Evolutionary conservation across 2,329 filamentous ascomycete genomes (phyloP), one percentile per base, ranked within the genome.

Genomic region (Tolypocladium paradoxum): DNA sequence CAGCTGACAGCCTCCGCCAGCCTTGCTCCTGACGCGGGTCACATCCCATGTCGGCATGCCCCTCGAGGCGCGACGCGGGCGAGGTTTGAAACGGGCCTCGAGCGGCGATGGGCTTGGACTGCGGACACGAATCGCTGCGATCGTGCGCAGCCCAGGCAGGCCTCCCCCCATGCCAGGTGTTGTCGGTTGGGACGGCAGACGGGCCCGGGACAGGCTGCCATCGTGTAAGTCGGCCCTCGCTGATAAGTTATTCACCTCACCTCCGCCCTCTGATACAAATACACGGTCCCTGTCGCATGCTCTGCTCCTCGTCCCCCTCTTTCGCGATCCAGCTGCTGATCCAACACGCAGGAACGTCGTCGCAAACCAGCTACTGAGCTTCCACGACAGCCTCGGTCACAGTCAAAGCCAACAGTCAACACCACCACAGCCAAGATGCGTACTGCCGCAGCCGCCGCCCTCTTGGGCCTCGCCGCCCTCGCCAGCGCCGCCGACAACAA

Each of bases 401-500:
- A 5, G 29, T 8, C 29, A 8, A 4, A 5, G 29, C 7, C 29
- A 8, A 7, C 29, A 2, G 38, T 9, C 40, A 18, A 27, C 22
- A 24, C 22, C 38, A 16, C 12, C 38, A 31, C 43, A 12, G 24
- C 27, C 31, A 51, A 27, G 24, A 56, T 56, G 54, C 46, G 51
- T 5, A n/a, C 48, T 11, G 48, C 16, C 33, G 14, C 38, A 40
- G 36, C 27, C 29, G 24, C 37, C 46, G 46, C 53, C 34, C 29
- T 54, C 29, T 12, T 50, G 49, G 36, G 49, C 36, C 43, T 50
- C 45, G 45, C 47, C 20, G 34, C 49, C 20, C 38, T 54, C 20
- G 33, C 52, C 31, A 7, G n/a, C 22, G 52, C 52, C 49, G 48
- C 48, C 47, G 24, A 55, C 14, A 40, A 43, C 27, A 20, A 3